Base-by-base conservation (phyloP, 768 basidiomycete genomes). In the Clitopilus hobsonii region DNA sequence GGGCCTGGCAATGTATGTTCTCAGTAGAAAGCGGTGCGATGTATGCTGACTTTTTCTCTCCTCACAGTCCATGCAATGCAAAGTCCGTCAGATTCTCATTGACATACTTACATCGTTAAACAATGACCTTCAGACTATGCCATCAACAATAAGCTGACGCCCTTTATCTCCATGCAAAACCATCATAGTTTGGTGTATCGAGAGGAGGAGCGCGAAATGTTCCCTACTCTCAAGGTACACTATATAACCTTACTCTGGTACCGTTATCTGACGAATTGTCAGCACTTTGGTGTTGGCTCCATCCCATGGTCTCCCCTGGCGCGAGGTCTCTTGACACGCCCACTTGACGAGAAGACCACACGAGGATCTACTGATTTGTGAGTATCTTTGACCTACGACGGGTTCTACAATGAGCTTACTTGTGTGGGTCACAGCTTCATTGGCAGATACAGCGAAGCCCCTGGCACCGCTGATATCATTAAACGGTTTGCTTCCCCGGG, bases 161-260 rank as follows among this genome's bases (percentile, higher is more conserved):
- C 80, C 1, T 86, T 88, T 67, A 82, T 86, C 62, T 82, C 81
- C 0, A 84, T 86, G 84, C 85, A 87, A 65, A 87, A 87, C 61
- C 82, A 83, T 27, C 30, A 87, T 64, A 82, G 70, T 56, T 65
- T 84, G 7, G 61, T 82, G 11, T 87, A 88, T 60, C 71, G 85
- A 14, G 86, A 88, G 63, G 85, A 88, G 61, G 84, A 83, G 61
- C 70, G 81, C 1, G 82, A 83, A 60, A 82, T 83, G 81, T 80
- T 84, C 60, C 85, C 85, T 2, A 78, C 77, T 1, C 67, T 82
- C 28, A 80, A 81, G 69, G 80, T 77, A 23, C 38, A 41, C 16
- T n/a, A 48, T 10, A 20, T 20, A 27, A 14, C 22, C 4, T 25
- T 28, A 24, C 14, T 8, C 24, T 38, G 30, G 8, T 26, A 8